These are phyloP conservation scores for Hirsutella thompsonii DNA, from an alignment of 2,329 filamentous ascomycete genomes.

Conservation along the genomic window DNA sequence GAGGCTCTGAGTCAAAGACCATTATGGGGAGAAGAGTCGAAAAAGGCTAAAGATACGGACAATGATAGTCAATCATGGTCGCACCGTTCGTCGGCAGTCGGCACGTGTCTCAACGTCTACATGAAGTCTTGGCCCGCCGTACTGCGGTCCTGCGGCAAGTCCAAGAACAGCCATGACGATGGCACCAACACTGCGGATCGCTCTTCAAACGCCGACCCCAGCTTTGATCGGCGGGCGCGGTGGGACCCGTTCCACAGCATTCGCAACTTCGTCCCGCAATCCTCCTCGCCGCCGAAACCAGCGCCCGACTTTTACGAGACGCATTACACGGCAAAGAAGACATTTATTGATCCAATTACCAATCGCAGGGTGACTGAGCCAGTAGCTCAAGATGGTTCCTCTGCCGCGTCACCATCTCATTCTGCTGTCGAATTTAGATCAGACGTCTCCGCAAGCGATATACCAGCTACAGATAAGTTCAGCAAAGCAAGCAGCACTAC, in stretches of 20 bases:
- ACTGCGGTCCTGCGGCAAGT: too few relatives aligned
- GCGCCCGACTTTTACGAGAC: slow-evolving; percentile 16
- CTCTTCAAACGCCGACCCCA: too few relatives aligned
- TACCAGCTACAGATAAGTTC: too few relatives aligned
- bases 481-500: too few relatives aligned
- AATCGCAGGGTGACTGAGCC: slow-evolving; percentile 29
- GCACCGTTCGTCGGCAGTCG: slow-evolving; percentile 16
- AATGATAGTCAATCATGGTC: slow-evolving; percentile 12
- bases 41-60: slow-evolving; percentile 15
- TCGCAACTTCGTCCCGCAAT: neutral
- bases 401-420: neutral
- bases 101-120: slow-evolving; percentile 21
- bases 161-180: too few relatives aligned
- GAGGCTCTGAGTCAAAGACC: slow-evolving; percentile 30
- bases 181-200: too few relatives aligned
- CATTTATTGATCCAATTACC: slow-evolving; percentile 43
- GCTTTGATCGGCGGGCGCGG: too few relatives aligned
- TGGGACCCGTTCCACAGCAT: too few relatives aligned
- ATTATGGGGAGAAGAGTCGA: slow-evolving; percentile 29
- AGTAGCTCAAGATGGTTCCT: neutral
- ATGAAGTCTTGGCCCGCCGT: neutral
- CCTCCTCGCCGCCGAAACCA: neutral
- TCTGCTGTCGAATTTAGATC: too few relatives aligned
- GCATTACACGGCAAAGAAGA: slow-evolving; percentile 13
- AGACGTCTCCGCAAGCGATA: too few relatives aligned